Evolutionary conservation across 2,329 filamentous ascomycete genomes (phyloP), one percentile per base, ranked within the genome.

Genomic region (Tolypocladium album): DNA sequence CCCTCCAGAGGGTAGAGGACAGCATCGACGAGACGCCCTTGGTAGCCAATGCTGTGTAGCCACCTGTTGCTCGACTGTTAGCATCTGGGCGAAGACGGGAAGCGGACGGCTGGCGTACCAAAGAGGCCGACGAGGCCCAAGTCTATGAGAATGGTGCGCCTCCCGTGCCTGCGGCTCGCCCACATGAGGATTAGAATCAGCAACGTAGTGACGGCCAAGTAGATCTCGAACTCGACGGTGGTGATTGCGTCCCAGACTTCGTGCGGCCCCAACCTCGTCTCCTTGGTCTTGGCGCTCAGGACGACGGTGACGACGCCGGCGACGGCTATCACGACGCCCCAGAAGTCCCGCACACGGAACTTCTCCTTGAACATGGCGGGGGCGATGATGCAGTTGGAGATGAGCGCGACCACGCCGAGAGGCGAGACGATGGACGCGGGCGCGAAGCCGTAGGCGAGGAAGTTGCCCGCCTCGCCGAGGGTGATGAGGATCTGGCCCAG

Each of bases 361-460:
- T 80, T 82, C 75, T 99, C 94, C 70, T 96, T 92, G 65, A 99
- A 87, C 79, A 99, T 87, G 63, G 94, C 86, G 0, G 94, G 94
- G 2, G 94, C 94, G 70, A 99, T 96, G 62, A 99, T 84, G 74
- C 94, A 99, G 75, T 99, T 99, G 53, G 92, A 96, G 55, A 99
- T 87, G 63, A 99, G 79, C 2, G 94, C 94, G 15, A 99, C 94
- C n/a, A 99, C 94, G 12, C 94, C 94, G 7, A 99, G 80, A 0
- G 94, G 94, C 40, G 92, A 97, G 50, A 99, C 94, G 67, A 99
- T 97, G 17, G 94, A 97, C 9, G 94, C 94, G 4, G 94, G 94
- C 38, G 94, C 94, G 72, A 99, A 99, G 31, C 94, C 94, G 70
- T 99, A 99, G 0, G 94, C 94, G 64, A 99, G 78, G 70, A 99